These are phyloP conservation scores for Phaeophleospora eucalypticola DNA, from an alignment of 2,329 filamentous ascomycete genomes.

Conservation along the genomic window DNA sequence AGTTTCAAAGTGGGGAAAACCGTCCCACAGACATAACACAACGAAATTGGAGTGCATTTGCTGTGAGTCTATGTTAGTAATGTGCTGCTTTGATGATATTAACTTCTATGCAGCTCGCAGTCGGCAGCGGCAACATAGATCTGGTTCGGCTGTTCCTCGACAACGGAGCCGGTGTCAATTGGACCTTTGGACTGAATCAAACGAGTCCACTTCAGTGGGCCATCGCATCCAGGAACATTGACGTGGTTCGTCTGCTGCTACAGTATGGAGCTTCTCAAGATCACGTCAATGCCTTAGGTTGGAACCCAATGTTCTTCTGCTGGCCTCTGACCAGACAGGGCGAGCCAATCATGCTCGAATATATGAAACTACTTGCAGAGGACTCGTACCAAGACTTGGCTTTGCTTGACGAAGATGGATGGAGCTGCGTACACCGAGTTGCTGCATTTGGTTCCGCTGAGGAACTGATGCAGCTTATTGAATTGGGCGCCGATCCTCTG, in stretches of 20 bases:
- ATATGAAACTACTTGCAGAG: not conserved
- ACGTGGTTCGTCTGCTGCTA: not conserved
- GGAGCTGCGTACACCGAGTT: not conserved
- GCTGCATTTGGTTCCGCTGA: not conserved
- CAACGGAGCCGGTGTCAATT: not conserved
- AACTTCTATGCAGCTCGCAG: too few species aligned
- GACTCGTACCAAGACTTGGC: not conserved
- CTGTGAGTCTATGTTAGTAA: too few species aligned
- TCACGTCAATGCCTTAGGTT: not conserved
- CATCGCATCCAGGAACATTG: not conserved
- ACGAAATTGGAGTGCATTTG: too few species aligned
- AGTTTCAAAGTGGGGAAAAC: too few species aligned
- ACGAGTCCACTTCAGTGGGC: not conserved
- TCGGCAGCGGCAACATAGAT: not conserved
- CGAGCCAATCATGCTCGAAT: not conserved
- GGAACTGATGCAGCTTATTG: not conserved
- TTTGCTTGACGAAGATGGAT: not conserved
- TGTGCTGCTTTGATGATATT: too few species aligned
- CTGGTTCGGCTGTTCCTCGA: not conserved
- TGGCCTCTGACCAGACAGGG: not conserved
- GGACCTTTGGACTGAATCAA: not conserved
- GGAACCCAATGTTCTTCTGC: not conserved
- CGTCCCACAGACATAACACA: too few species aligned
- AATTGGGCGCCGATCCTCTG: not conserved
- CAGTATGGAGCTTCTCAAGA: not conserved